Percentiles rank a stretch among this genome's conserved stretches.
Conservation (phyloP, 2,329 filamentous ascomycete genomes). For the Kalmusia sp. region DNA sequence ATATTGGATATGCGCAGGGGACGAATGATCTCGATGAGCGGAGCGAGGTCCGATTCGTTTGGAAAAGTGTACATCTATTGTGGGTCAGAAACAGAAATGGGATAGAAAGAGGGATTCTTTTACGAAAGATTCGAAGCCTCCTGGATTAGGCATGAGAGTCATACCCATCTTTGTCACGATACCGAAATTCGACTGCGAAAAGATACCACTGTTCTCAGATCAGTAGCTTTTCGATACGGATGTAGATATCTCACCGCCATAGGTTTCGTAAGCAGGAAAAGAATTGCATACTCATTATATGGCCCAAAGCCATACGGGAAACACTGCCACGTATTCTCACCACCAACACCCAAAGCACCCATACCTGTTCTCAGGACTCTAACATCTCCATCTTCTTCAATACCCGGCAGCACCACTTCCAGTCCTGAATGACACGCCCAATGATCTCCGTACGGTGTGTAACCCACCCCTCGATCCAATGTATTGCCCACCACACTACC, state of each 20-base stretch:
- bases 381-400: slow-evolving; percentile 36
- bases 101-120: background rate
- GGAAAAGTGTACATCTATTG: slow-evolving; percentile 50
- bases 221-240: no score
- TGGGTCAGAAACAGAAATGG: slow-evolving; percentile 1
- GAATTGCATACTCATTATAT: slow-evolving; percentile 33
- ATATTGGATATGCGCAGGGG: slow-evolving; percentile 44
- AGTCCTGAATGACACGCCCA: slow-evolving; percentile 54
- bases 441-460: slow-evolving; percentile 50
- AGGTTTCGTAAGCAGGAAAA: background rate
- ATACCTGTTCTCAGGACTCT: slow-evolving; percentile 43
- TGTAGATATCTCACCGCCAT: no score
- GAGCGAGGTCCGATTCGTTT: slow-evolving; percentile 56
- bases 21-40: slow-evolving; percentile 59
- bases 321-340: slow-evolving; percentile 34
- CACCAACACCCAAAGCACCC: slow-evolving; percentile 22
- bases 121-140: slow-evolving; percentile 25
- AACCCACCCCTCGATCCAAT: slow-evolving; percentile 43
- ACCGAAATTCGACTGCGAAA: slow-evolving; percentile 45
- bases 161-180: slow-evolving; percentile 61
- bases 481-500: slow-evolving; percentile 46
- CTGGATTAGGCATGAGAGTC: slow-evolving; percentile 30
- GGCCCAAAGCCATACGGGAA: slow-evolving; percentile 49
- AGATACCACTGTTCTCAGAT: slow-evolving; percentile 31
- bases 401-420: slow-evolving; percentile 52